phyloP scores from a whole-genome alignment of 176 grass and related monocot species.

The Cenchrus fungigraminus region DNA sequence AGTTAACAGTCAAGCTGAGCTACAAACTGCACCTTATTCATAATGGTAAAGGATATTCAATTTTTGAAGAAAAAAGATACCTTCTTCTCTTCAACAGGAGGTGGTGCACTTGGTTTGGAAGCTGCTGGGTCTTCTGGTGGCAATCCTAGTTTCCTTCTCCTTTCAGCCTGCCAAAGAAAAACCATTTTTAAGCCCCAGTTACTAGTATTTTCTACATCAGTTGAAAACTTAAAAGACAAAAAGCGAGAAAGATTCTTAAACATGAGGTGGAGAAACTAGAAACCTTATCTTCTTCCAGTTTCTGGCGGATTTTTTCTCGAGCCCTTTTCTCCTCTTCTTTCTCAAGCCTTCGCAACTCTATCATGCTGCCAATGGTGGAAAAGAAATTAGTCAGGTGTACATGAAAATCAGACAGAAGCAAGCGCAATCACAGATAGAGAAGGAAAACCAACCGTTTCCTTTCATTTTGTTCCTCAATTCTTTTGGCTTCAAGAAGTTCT shows the following conservation, averaged over 20 bases:
- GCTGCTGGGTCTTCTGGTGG: constrained; percentile 80
- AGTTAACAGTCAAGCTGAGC: neutral
- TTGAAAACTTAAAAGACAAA: constrained; percentile 12
- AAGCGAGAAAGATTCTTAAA: neutral
- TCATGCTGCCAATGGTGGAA: constrained; percentile 53
- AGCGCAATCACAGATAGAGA: neutral
- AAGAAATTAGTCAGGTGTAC: neutral
- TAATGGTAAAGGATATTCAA: constrained; percentile 9
- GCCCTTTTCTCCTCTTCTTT: constrained; percentile 97
- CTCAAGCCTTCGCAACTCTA: constrained; percentile 86
- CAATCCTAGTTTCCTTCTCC: constrained; percentile 96
- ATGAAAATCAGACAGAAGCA: constrained; percentile 22
- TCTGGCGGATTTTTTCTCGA: constrained; percentile 96
- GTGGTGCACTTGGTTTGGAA: constrained; percentile 69
- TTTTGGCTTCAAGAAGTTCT: constrained; percentile 97
- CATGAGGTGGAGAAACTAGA: constrained; percentile 26
- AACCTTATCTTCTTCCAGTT: constrained; percentile 98
- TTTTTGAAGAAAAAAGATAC: constrained; percentile 44
- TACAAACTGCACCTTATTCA: neutral
- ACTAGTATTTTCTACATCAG: neutral
- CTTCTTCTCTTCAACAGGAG: constrained; percentile 91
- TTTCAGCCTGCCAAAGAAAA: constrained; percentile 70
- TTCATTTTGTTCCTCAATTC: constrained; percentile 95
- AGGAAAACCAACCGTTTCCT: constrained; percentile 70
- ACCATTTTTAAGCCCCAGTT: neutral